Evolutionary conservation across 495 filamentous ascomycete species (phyloP).

Genomic region (Penicillium canescens): DNA sequence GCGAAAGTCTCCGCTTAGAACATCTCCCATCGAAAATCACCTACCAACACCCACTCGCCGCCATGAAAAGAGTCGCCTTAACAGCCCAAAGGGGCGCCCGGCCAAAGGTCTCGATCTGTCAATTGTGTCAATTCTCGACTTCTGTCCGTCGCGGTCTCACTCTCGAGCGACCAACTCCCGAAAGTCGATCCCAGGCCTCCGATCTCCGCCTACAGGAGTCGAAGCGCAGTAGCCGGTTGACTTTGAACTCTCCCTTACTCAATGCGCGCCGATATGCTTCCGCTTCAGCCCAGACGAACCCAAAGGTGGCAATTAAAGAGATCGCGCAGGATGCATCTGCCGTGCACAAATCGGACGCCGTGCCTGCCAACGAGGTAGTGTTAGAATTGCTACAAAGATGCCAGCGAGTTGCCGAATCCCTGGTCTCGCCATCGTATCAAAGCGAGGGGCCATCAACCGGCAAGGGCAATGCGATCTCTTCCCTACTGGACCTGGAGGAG

Average conservation of each 20-base stretch:
- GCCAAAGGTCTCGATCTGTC: conserved; percentile 32
- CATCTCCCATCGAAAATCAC: conserved; percentile 19
- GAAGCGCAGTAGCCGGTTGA: conserved; percentile 4
- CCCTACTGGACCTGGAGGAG: conserved; percentile 54
- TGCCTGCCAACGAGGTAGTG: conserved; percentile 42
- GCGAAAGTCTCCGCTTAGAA: conserved; percentile 30
- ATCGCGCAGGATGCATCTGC: conserved; percentile 28
- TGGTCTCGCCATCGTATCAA: conserved; percentile 31
- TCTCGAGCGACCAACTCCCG: conserved; percentile 16
- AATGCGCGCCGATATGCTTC: conserved; percentile 13
- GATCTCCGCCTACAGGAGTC: conserved; percentile 19
- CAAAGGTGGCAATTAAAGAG: conserved; percentile 23
- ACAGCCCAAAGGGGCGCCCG: conserved; percentile 25
- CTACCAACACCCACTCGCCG: conserved; percentile 10
- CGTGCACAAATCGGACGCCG: conserved; percentile 32
- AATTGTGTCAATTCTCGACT: conserved; percentile 39
- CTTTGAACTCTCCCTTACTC: background rate
- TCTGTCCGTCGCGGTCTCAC: conserved; percentile 20
- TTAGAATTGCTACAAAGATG: conserved; percentile 46
- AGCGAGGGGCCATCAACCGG: conserved; percentile 12
- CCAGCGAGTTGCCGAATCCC: conserved; percentile 36
- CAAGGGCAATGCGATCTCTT: conserved; percentile 46
- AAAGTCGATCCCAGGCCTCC: conserved; percentile 6
- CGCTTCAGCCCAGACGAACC: conserved; percentile 3
- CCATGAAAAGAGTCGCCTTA: conserved; percentile 38